Base-by-base conservation (phyloP, 73 alveolate species). In the Diophrys sp. region DNA sequence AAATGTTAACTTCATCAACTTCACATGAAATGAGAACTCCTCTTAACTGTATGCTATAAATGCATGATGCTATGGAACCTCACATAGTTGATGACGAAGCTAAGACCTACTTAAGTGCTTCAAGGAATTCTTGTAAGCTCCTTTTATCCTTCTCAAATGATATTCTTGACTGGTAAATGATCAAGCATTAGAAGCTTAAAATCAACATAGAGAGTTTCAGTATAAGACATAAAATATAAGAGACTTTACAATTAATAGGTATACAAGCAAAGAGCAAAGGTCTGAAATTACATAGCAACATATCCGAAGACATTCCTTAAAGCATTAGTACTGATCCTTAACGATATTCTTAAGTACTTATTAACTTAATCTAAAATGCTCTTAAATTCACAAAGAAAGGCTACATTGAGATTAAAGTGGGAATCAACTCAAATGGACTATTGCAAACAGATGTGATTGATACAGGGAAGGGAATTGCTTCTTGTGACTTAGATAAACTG, bases 341-440 rank as follows among this genome's bases (percentile, higher is more conserved):
- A 18, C 62, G 79, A 26, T 29, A 30, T 0, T n/a, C 30, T 1
- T 55, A 71, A 32, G 68, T 71, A 23, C 27, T 71, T 31, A 33
- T 71, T 23, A 71, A 71, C 27, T 25, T 71, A 1, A 29, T 71
- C 0, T 71, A 62, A 5, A 71, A 71, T 71, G 30, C 79, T 28
- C 67, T 71, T 0, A 71, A 71, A 30, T 71, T 71, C 31, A 71
- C 79, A 1, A 33, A 68, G 18, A 25, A 68, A 25, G 75, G 75
- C 2, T 68, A 25, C 28, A 68, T 68, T n/a, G n/a, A 68, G 75
- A 25, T 68, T 33, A 25, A 68, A 1, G 33, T 68, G 1, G 75
- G 28, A 5, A 18, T 11, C 18, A 44, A 44, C n/a, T 11, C 18
- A 11, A 44, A 44, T 44, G 62, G 62, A 18, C 5, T 11, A 44